Evolutionary conservation across 805 yeast species (phyloP).

Genomic region (Cyberlindnera nakhonratchasimensis): DNA sequence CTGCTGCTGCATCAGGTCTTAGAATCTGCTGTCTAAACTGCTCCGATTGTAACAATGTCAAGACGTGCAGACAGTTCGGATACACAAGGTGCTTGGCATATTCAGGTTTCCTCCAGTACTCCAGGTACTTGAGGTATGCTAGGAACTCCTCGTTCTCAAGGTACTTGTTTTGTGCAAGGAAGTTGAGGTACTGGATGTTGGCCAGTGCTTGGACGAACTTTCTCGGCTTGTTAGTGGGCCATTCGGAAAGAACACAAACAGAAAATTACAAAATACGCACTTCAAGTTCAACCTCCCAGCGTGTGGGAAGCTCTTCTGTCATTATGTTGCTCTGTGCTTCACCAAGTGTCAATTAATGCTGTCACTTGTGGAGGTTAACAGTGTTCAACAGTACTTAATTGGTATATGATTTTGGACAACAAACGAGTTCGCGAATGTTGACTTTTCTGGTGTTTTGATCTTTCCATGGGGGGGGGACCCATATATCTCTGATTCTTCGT

Average conservation of each 20-base stretch:
- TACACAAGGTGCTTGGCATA: slow-evolving; percentile 69
- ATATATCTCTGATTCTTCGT: no score
- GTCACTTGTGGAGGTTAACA: neutral
- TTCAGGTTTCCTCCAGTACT: slow-evolving; percentile 78
- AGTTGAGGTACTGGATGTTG: slow-evolving; percentile 82
- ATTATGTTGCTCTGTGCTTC: neutral
- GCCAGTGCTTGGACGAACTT: slow-evolving; percentile 89
- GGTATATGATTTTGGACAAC: no score
- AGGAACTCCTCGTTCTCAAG: slow-evolving; percentile 70
- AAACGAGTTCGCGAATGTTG: neutral
- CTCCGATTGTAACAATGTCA: slow-evolving; percentile 46
- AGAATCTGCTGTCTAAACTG: slow-evolving; percentile 54
- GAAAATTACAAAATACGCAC: slow-evolving; percentile 33
- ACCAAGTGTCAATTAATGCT: no score
- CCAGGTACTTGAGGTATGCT: slow-evolving; percentile 72
- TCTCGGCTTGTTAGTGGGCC: neutral
- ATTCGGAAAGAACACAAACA: neutral
- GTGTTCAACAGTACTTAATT: neutral
- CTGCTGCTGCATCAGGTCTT: slow-evolving; percentile 53
- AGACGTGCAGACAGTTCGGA: slow-evolving; percentile 84
- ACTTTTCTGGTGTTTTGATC: neutral
- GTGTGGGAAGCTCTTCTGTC: slow-evolving; percentile 50
- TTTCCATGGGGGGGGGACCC: neutral
- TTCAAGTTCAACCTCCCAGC: slow-evolving; percentile 89
- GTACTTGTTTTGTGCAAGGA: slow-evolving; percentile 78